Percentiles rank a stretch among this genome's conserved stretches.
phyloP scores from a whole-genome alignment of 1,284 basidiomycete species.

The Stygiomarasmius scandens region DNA sequence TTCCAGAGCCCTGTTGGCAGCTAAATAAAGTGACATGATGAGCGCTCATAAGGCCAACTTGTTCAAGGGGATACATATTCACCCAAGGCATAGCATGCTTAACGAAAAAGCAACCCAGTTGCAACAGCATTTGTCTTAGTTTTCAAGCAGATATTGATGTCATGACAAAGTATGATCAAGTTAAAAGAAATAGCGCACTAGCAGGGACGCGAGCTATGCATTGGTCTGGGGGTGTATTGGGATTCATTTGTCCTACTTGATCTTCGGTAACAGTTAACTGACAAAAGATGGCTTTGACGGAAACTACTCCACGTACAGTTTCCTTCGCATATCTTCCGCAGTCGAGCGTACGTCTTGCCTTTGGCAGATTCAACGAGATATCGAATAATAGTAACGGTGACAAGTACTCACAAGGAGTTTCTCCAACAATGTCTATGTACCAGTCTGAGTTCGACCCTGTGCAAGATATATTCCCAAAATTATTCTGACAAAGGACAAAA shows the following conservation, averaged over 20 bases:
- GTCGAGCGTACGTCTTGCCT: slow-evolving; percentile 31
- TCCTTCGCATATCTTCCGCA: slow-evolving; percentile 31
- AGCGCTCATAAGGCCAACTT: too few relatives aligned
- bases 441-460: slow-evolving; percentile 23
- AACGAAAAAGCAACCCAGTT: slow-evolving; percentile 31
- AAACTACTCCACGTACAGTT: slow-evolving; percentile 20
- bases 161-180: not conserved
- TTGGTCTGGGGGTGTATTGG: slow-evolving; percentile 26
- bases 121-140: slow-evolving; percentile 29
- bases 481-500: too few relatives aligned
- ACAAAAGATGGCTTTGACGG: not conserved
- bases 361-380: not conserved
- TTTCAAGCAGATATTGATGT: not conserved
- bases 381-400: not conserved
- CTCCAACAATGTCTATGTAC: slow-evolving; percentile 31
- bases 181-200: slow-evolving; percentile 10
- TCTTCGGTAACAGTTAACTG: slow-evolving; percentile 8
- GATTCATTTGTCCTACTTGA: slow-evolving; percentile 20
- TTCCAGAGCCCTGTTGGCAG: slow-evolving; percentile 23
- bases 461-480: slow-evolving; percentile 13
- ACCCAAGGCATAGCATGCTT: slow-evolving; percentile 35
- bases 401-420: slow-evolving; percentile 30
- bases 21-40: not conserved
- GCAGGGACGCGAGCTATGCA: slow-evolving; percentile 31
- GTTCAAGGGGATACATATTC: not conserved